Percentiles rank a stretch among this genome's conserved stretches.
Conservation (phyloP, 495 filamentous ascomycete species). For the Aspergillus haitiensis region DNA sequence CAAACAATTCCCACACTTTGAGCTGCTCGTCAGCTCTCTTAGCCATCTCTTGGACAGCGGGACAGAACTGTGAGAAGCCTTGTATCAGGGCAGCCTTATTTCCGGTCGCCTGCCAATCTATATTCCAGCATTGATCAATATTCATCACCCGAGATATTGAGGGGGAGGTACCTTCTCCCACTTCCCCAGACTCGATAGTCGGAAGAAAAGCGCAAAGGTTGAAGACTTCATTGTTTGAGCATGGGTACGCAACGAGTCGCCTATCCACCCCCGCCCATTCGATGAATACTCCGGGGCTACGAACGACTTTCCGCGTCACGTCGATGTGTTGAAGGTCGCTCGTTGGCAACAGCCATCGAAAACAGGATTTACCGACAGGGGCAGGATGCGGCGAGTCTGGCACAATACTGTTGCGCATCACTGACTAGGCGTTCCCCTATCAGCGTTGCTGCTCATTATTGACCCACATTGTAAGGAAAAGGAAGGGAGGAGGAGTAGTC, state of each 20-base stretch:
- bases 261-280: slow-evolving; percentile 30
- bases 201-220: slow-evolving; percentile 34
- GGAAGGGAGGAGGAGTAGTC: neutral
- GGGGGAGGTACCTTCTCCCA: slow-evolving; percentile 20
- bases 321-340: slow-evolving; percentile 20
- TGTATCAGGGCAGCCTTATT: slow-evolving; percentile 42
- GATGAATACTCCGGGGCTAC: slow-evolving; percentile 26
- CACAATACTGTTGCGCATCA: slow-evolving; percentile 24
- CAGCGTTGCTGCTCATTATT: neutral
- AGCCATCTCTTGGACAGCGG: slow-evolving; percentile 42
- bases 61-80: slow-evolving; percentile 48
- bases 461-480: no score
- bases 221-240: slow-evolving; percentile 29
- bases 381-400: slow-evolving; percentile 23
- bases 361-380: slow-evolving; percentile 30
- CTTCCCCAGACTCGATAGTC: slow-evolving; percentile 16
- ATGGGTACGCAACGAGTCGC: slow-evolving; percentile 33
- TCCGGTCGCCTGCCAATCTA: slow-evolving; percentile 47
- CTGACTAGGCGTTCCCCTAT: slow-evolving; percentile 22
- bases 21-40: slow-evolving; percentile 43
- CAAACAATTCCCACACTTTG: slow-evolving; percentile 59
- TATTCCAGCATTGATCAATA: neutral
- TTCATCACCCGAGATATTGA: neutral
- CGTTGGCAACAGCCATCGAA: slow-evolving; percentile 30
- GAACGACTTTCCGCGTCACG: slow-evolving; percentile 20